These are phyloP conservation scores for Basipetospora chlamydospora DNA, from an alignment of 2,329 filamentous ascomycete genomes.

Conservation along the genomic window DNA sequence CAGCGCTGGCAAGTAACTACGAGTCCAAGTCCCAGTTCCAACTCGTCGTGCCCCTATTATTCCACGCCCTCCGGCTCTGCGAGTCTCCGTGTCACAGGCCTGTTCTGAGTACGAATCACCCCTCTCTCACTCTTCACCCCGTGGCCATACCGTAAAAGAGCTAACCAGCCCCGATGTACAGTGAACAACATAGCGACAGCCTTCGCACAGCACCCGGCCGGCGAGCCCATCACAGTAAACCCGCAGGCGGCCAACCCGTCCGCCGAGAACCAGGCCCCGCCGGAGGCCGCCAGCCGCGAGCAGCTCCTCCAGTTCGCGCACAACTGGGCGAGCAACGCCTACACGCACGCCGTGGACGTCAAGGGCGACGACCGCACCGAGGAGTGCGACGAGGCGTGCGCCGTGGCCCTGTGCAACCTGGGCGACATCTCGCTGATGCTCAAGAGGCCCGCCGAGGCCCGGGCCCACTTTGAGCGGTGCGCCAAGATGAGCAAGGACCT, in stretches of 20 bases:
- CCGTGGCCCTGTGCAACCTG: conserved; percentile 72
- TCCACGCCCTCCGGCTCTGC: conserved; percentile 64
- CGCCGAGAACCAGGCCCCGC: conserved; percentile 25
- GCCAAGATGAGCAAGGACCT: conserved; percentile 42
- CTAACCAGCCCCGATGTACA: too few species aligned
- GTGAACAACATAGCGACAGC: conserved; percentile 71
- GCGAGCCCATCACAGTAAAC: background rate
- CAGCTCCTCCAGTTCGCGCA: conserved; percentile 54
- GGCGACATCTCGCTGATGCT: conserved; percentile 70
- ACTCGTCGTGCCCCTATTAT: conserved; percentile 70
- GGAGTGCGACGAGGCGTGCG: conserved; percentile 75
- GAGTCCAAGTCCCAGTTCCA: conserved; percentile 60
- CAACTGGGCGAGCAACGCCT: conserved; percentile 67
- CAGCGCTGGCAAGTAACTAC: conserved; percentile 64
- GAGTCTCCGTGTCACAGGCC: conserved; percentile 60
- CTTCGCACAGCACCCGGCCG: conserved; percentile 50
- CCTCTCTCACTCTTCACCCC: too few species aligned
- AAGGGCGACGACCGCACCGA: conserved; percentile 50
- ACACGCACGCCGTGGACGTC: conserved; percentile 51
- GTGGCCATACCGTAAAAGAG: too few species aligned
- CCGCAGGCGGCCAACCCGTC: conserved; percentile 1
- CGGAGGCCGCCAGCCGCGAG: conserved; percentile 18
- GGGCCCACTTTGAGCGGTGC: conserved; percentile 54
- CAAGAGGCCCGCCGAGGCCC: conserved; percentile 50
- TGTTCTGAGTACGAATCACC: conserved; percentile 49